Conservation (phyloP, 176 grass and related monocot genomes). For the Rhynchospora tenuis region DNA sequence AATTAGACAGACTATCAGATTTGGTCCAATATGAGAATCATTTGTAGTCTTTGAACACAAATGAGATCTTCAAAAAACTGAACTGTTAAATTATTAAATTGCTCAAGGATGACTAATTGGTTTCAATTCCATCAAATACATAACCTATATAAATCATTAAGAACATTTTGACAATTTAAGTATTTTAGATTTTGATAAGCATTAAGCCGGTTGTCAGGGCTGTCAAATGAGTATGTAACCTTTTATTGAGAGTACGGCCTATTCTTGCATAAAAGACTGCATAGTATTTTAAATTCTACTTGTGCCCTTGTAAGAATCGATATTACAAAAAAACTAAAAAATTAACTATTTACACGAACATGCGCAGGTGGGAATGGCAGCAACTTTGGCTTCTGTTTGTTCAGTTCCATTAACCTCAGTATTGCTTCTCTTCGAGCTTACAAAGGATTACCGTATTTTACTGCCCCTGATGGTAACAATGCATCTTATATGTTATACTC, state of each 20-base stretch:
- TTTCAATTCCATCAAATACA: not conserved
- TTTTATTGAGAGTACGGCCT: not conserved
- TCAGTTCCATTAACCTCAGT: constrained; percentile 90
- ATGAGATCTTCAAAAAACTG: not conserved
- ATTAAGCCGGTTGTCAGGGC: not conserved
- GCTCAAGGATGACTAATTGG: not conserved
- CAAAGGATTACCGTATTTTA: constrained; percentile 97
- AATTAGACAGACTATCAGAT: not conserved
- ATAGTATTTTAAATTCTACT: not conserved
- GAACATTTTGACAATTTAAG: not conserved
- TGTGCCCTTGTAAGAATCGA: not conserved
- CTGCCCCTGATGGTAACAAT: constrained; percentile 86
- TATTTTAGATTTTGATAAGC: not conserved
- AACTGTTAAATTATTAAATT: not conserved
- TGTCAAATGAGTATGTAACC: not conserved
- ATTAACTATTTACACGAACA: not conserved
- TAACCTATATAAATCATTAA: not conserved
- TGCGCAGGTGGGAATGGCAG: constrained; percentile 96
- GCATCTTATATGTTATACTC: constrained; percentile 21
- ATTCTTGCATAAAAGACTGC: not conserved
- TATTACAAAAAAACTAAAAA: not conserved
- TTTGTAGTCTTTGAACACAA: not conserved
- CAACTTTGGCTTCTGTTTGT: constrained; percentile 90
- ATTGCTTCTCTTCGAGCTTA: constrained; percentile 92
- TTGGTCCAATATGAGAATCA: not conserved